A percentile compares a stretch with the other conserved stretches of the same genome.
These are phyloP conservation scores for Exsudoporus frostii DNA, from an alignment of 768 basidiomycete species.

Conservation along the genomic window DNA sequence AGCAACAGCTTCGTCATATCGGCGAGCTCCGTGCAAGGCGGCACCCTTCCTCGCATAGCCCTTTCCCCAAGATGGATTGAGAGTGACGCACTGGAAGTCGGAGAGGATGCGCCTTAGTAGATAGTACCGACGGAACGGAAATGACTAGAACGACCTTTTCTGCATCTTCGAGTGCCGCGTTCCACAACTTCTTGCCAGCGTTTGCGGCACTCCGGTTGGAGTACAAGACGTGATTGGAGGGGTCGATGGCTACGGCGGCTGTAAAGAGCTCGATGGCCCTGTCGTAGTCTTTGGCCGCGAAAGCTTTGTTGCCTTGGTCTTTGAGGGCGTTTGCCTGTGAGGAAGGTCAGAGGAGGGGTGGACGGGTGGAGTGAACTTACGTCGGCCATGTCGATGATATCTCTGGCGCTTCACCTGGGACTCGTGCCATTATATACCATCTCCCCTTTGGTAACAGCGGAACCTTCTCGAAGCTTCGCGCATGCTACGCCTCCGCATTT, in stretches of 20 bases:
- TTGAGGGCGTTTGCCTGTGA: slow-evolving; percentile 63
- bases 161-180: slow-evolving; percentile 78
- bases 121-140: background rate
- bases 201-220: slow-evolving; percentile 92
- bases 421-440: background rate
- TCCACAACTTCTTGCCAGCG: slow-evolving; percentile 79
- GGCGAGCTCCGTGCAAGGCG: slow-evolving; percentile 78
- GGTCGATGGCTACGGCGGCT: slow-evolving; percentile 80
- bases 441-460: slow-evolving; percentile 1
- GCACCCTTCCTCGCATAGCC: slow-evolving; percentile 92
- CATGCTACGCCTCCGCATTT: too few species aligned
- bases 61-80: slow-evolving; percentile 83
- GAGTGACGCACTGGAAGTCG: slow-evolving; percentile 61
- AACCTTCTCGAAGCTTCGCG: too few species aligned
- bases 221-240: slow-evolving; percentile 82
- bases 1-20: slow-evolving; percentile 79
- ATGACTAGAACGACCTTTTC: slow-evolving; percentile 61
- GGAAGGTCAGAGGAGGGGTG: slow-evolving; percentile 18
- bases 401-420: too few species aligned
- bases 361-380: slow-evolving; percentile 22
- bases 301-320: slow-evolving; percentile 93
- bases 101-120: background rate
- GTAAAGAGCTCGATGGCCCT: slow-evolving; percentile 80
- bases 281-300: slow-evolving; percentile 89
- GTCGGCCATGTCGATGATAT: slow-evolving; percentile 29